phyloP scores from a whole-genome alignment of 371 early-diverging fungal genomes.

The Modicella reniformis region DNA sequence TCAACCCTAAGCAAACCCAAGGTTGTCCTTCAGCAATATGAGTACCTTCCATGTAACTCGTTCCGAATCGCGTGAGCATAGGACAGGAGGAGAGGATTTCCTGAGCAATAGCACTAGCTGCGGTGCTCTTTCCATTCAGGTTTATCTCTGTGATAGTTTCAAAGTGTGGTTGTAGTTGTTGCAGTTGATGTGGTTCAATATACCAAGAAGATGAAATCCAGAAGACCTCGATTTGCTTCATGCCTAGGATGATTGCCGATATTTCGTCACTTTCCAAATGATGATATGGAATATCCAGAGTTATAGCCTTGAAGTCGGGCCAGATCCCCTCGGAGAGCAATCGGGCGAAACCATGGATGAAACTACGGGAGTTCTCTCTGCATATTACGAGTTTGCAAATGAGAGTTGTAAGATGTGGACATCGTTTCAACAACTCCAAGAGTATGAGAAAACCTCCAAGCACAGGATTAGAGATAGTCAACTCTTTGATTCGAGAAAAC shows the following conservation, averaged over 20 bases:
- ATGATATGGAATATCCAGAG: too few relatives aligned
- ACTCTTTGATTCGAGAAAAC: neutral
- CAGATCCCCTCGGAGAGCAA: neutral
- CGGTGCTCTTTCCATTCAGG: too few relatives aligned
- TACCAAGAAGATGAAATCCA: too few relatives aligned
- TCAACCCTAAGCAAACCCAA: neutral
- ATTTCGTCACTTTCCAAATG: too few relatives aligned
- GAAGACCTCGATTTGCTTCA: too few relatives aligned
- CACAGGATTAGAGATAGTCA: neutral
- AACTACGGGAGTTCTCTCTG: neutral
- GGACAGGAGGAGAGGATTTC: neutral
- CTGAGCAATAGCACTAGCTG: neutral
- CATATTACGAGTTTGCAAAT: neutral
- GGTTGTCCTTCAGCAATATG: neutral
- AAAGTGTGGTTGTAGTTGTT: neutral
- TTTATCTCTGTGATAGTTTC: neutral
- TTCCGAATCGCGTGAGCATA: neutral
- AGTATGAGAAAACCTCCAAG: neutral
- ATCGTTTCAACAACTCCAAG: neutral
- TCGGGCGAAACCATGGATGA: neutral
- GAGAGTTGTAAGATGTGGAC: neutral
- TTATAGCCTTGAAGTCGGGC: too few relatives aligned
- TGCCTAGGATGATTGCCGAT: too few relatives aligned
- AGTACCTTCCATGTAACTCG: neutral
- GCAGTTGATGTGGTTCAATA: too few relatives aligned